phyloP scores from a whole-genome alignment of 2,329 filamentous ascomycete species.

The Mycosphaerella sp. region DNA sequence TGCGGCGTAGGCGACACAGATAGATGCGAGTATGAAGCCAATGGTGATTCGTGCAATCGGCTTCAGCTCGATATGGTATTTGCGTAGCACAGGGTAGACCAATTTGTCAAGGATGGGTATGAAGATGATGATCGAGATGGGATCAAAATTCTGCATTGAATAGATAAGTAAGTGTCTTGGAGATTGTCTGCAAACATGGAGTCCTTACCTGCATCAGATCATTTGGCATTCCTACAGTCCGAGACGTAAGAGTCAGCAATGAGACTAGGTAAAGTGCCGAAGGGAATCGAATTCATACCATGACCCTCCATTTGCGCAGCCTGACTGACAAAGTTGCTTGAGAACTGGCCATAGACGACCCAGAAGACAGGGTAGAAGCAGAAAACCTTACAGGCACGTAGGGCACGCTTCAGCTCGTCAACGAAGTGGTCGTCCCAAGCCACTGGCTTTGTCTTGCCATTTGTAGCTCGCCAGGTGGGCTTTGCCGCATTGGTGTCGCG shows the following conservation, averaged over 20 bases:
- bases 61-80: conserved; percentile 36
- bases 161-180: too few species aligned
- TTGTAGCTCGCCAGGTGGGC: conserved; percentile 55
- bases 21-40: conserved; percentile 49
- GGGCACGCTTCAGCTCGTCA: conserved; percentile 62
- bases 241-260: background rate
- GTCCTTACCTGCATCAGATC: conserved; percentile 37
- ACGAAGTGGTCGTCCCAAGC: conserved; percentile 66
- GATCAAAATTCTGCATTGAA: conserved; percentile 39
- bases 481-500: conserved; percentile 58
- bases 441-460: conserved; percentile 41
- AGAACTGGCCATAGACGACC: conserved; percentile 37
- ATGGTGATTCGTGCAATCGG: conserved; percentile 52
- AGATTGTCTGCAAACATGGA: too few species aligned
- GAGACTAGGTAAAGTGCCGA: too few species aligned
- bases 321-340: conserved; percentile 46
- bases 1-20: conserved; percentile 52
- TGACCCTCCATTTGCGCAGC: conserved; percentile 43
- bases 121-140: conserved; percentile 43
- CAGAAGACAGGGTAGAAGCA: conserved; percentile 45
- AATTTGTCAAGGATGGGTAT: conserved; percentile 43
- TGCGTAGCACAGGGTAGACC: conserved; percentile 43
- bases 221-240: conserved; percentile 32
- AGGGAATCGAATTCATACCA: conserved; percentile 27
- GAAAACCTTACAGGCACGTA: conserved; percentile 65